Evolutionary conservation across 768 basidiomycete species (phyloP), one percentile per base, ranked within the genome.

Genomic region (Suillus sp.): DNA sequence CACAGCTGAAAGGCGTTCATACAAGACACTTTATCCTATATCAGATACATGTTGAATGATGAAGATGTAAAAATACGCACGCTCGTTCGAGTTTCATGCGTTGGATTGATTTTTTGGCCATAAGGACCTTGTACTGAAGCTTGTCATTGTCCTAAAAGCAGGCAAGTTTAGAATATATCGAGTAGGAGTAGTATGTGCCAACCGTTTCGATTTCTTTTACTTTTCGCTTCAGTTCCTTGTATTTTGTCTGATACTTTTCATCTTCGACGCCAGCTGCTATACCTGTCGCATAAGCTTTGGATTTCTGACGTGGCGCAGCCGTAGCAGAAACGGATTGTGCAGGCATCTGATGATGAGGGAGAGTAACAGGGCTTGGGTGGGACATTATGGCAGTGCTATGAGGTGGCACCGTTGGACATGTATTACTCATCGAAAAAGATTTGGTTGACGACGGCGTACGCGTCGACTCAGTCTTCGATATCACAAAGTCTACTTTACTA

Each of bases 41-140:
- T 77, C 16, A 77, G 69, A 72, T 61, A 67, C n/a, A 30, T 20
- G 56, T 57, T 40, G 25, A 1, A 20, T 38, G 27, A 20, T 38
- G 27, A 30, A 13, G 18, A 40, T 22, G 16, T 25, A 59, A 64
- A 66, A 60, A 65, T 63, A 86, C 92, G 80, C 70, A 94, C 93
- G 92, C 91, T 79, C 93, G 82, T 77, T 95, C 93, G 62, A 95
- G 80, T 76, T 92, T 90, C 85, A 93, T 90, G 47, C 93, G 83
- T 74, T 92, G 91, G 48, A 95, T 92, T 70, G 86, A 89, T 69
- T 88, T 87, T 76, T 91, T 93, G 35, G 92, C 86, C 72, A 88
- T 82, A 34, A 92, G 79, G 42, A 93, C 86, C 74, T 92, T 91
- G 81, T 88, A 86, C 72, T 90, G 85, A 64, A 95, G 83, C 77